Evolutionary conservation across 768 basidiomycete species (phyloP).

Genomic region (Auriscalpium vulgare): DNA sequence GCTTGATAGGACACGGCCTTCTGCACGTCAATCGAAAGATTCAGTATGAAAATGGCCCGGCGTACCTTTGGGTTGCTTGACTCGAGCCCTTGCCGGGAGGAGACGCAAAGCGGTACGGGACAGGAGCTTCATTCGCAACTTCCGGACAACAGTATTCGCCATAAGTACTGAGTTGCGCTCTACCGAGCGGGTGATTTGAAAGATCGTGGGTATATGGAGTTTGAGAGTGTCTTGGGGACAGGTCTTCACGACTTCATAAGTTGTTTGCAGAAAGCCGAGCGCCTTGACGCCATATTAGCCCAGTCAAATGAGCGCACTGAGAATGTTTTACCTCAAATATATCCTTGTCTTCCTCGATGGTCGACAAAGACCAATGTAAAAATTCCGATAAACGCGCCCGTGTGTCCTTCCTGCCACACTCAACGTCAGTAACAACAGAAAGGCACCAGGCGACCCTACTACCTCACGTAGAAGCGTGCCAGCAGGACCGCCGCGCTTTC

Average conservation of each 20-base stretch:
- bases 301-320: background rate
- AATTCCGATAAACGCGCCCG: conserved; percentile 2
- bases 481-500: conserved; percentile 79
- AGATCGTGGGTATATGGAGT: conserved; percentile 33
- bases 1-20: background rate
- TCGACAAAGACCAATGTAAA: conserved; percentile 5
- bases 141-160: conserved; percentile 61
- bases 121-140: conserved; percentile 57
- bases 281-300: conserved; percentile 33
- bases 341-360: background rate
- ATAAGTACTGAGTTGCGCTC: conserved; percentile 32
- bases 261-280: conserved; percentile 59
- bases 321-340: conserved; percentile 10
- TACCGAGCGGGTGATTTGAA: conserved; percentile 37
- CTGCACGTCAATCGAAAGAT: background rate
- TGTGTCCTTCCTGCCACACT: conserved; percentile 45
- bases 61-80: conserved; percentile 35
- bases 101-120: conserved; percentile 57
- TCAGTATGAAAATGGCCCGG: background rate
- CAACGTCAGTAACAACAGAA: conserved; percentile 4
- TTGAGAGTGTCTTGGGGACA: conserved; percentile 48
- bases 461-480: conserved; percentile 77
- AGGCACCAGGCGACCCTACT: conserved; percentile 8
- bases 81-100: conserved; percentile 40
- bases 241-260: conserved; percentile 64